Base-by-base conservation (phyloP, 441 rosid species). In the Gossypium davidsonii region DNA sequence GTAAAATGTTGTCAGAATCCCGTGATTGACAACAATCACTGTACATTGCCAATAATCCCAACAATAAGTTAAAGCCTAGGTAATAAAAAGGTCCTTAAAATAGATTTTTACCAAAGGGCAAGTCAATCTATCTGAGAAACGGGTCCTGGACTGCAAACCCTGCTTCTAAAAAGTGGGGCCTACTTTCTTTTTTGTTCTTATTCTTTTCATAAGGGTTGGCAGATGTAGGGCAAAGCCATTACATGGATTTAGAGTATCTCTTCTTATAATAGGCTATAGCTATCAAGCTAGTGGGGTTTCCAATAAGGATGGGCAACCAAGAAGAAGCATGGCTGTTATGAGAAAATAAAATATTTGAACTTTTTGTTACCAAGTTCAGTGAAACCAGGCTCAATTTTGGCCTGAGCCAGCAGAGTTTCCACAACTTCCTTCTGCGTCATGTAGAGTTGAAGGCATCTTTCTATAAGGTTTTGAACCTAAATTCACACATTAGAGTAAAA, bases 391-490 rank as follows among this genome's bases (percentile, higher is more conserved):
- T 96, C 98, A 78, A 96, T 91, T 82, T 91, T 91, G 70, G 99
- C 99, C 73, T 88, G 93, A 71, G 70, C 89, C 71, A 88, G 83
- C 73, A 96, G 80, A 42, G 97, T 91, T n/a, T 91, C 90, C 75
- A 89, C 90, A 4, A 91, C 99, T 85, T 96, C 99, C 79, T 82
- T 87, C 83, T 87, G 94, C 67, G 88, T 90, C 98, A 93, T 96
- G 87, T 96, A 91, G 71, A 96, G 85, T 25, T 93, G 98, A 71
- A 96, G 97, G 62, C 99, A 96, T 49, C 97, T 79, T 79, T 96
- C 98, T 65, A 96, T 96, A 34, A 91, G 92, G 87, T 90, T 90
- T 80, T 93, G 97, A 77, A 96, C 99, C 99, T 96, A 86, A 76
- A 82, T 79, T 67, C 57, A 18, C 39, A 15, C 17, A 71, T 59